These are phyloP conservation scores for Digitaria exilis DNA, from an alignment of 202 grass and related monocot genomes.

Conservation along the genomic window DNA sequence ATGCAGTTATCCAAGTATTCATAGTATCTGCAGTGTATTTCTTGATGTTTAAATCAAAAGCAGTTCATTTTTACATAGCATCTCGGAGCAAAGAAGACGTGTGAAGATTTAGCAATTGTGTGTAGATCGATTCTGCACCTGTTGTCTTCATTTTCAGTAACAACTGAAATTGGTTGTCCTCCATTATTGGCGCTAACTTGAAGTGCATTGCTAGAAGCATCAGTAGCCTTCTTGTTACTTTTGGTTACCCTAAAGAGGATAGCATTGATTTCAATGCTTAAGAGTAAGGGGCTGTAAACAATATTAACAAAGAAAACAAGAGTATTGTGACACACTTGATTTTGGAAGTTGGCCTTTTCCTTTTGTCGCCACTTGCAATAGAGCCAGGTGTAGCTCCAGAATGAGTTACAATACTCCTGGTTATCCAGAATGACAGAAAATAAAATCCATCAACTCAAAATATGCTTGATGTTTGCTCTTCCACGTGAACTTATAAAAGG, in stretches of 20 bases:
- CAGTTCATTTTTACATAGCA: not conserved
- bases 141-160: slow-evolving; percentile 63
- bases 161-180: slow-evolving; percentile 50
- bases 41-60: not conserved
- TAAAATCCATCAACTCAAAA: slow-evolving; percentile 6
- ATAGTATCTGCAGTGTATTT: not conserved
- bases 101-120: slow-evolving; percentile 21
- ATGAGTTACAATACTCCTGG: slow-evolving; percentile 60
- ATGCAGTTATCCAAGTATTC: not conserved
- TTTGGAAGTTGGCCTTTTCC: slow-evolving; percentile 46
- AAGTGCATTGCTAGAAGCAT: slow-evolving; percentile 21
- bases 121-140: slow-evolving; percentile 51
- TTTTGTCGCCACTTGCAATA: slow-evolving; percentile 41
- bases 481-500: not conserved
- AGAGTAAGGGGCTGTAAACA: slow-evolving; percentile 9
- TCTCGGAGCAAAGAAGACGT: slow-evolving; percentile 26
- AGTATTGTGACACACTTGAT: slow-evolving; percentile 38
- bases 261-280: slow-evolving; percentile 1
- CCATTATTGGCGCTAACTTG: slow-evolving; percentile 43
- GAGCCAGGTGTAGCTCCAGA: slow-evolving; percentile 60
- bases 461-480: slow-evolving; percentile 34
- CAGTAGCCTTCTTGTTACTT: slow-evolving; percentile 49
- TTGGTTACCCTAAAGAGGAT: slow-evolving; percentile 59
- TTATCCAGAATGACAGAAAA: slow-evolving; percentile 34
- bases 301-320: slow-evolving; percentile 11